These are phyloP conservation scores for Endotrypanum monterogeii DNA, from an alignment of 208 protist genomes.

Conservation along the genomic window DNA sequence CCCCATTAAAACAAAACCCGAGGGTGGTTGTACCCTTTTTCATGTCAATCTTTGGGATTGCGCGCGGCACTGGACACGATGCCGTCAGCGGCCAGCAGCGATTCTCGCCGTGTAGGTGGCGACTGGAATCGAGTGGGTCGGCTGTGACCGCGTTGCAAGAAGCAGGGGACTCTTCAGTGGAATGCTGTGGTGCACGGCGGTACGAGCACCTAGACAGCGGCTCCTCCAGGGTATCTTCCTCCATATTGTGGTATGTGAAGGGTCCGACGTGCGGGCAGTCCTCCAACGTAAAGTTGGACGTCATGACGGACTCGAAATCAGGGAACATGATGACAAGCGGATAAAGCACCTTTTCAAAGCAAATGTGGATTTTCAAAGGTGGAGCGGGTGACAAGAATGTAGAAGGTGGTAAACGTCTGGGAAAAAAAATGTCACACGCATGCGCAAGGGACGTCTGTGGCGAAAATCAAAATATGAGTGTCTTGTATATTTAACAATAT, in stretches of 20 bases:
- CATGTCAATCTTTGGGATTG: slow-evolving; percentile 79
- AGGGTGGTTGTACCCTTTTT: slow-evolving; percentile 99
- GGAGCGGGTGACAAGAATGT: background rate
- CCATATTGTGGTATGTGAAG: slow-evolving; percentile 83
- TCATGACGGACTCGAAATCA: slow-evolving; percentile 72
- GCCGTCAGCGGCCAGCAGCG: slow-evolving; percentile 77
- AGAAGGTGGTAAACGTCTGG: background rate
- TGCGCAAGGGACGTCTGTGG: background rate
- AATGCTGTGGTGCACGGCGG: slow-evolving; percentile 23
- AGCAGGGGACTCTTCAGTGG: slow-evolving; percentile 30
- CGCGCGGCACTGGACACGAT: slow-evolving; percentile 80
- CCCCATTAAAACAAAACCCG: slow-evolving; percentile 97
- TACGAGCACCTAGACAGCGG: slow-evolving; percentile 21
- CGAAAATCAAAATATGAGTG: no score
- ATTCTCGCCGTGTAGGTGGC: slow-evolving; percentile 53
- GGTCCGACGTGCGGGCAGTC: slow-evolving; percentile 80
- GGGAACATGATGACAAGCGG: slow-evolving; percentile 42
- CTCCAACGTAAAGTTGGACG: slow-evolving; percentile 75
- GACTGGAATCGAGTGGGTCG: slow-evolving; percentile 79
- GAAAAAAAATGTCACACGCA: background rate
- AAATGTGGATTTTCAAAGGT: background rate
- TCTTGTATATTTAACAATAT: no score
- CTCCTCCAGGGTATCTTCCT: slow-evolving; percentile 22
- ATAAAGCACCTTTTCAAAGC: background rate
- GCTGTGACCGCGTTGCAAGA: slow-evolving; percentile 67